Percentiles rank a stretch among this genome's conserved stretches.
These are phyloP conservation scores for Tarenaya hassleriana DNA, from an alignment of 345 rosid species.

Conservation along the genomic window DNA sequence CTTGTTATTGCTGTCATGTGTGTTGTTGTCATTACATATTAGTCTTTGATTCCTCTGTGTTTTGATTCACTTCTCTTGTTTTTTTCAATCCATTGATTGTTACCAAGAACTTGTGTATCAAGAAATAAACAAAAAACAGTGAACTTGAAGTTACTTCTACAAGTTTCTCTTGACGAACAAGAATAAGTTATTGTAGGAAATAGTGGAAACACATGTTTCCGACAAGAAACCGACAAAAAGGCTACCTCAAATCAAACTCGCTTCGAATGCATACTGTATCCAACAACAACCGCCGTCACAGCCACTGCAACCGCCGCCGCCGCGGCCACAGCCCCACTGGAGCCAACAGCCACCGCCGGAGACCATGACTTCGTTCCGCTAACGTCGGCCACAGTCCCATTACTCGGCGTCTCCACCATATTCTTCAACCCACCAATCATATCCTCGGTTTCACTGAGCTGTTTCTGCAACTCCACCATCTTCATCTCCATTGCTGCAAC, in stretches of 20 bases:
- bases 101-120: constrained; percentile 14
- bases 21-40: too few species aligned
- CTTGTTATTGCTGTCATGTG: too few species aligned
- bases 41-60: not conserved
- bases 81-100: constrained; percentile 21
- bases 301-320: constrained; percentile 41
- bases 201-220: not conserved
- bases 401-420: constrained; percentile 31
- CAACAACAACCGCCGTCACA: constrained; percentile 42
- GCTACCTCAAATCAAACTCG: constrained; percentile 29
- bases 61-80: not conserved
- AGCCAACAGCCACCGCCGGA: constrained; percentile 28
- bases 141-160: constrained; percentile 12
- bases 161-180: constrained; percentile 18
- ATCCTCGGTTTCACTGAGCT: constrained; percentile 40
- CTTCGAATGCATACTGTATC: constrained; percentile 39
- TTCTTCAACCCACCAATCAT: constrained; percentile 42
- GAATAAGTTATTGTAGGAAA: not conserved
- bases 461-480: constrained; percentile 35
- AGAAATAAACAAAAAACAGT: constrained; percentile 18
- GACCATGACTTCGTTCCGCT: constrained; percentile 14
- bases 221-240: constrained; percentile 3
- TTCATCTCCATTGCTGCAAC: constrained; percentile 31
- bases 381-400: constrained; percentile 31
- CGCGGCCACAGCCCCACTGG: constrained; percentile 37